Conservation (phyloP, 192 early-diverging fungal species). For the Coemansia sp. region DNA sequence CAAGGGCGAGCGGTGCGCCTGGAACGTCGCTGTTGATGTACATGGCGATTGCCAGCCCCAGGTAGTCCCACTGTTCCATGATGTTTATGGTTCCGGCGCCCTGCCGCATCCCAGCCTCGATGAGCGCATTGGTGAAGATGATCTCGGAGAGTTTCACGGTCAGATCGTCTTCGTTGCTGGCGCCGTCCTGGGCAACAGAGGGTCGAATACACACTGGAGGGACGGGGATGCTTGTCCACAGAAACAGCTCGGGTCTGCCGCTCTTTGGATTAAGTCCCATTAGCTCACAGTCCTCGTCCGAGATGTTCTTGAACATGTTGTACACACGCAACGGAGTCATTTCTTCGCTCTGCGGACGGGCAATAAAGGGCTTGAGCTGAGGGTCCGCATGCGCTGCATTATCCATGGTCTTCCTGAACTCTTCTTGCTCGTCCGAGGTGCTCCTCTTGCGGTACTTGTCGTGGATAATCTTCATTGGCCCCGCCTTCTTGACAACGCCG, state of each 20-base stretch:
- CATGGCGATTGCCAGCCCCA: slow-evolving; percentile 91
- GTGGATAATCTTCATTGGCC: slow-evolving; percentile 91
- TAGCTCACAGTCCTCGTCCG: slow-evolving; percentile 92
- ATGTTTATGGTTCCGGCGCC: slow-evolving; percentile 66
- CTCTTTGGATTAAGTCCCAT: slow-evolving; percentile 83
- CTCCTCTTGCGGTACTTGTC: slow-evolving; percentile 88
- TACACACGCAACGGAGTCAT: slow-evolving; percentile 87
- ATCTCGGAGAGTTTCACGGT: slow-evolving; percentile 95
- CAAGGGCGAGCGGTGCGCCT: slow-evolving; percentile 68
- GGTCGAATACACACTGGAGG: slow-evolving; percentile 96
- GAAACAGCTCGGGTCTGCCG: slow-evolving; percentile 86
- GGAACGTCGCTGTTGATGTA: slow-evolving; percentile 96
- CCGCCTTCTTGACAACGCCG: slow-evolving; percentile 93
- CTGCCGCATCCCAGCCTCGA: slow-evolving; percentile 55
- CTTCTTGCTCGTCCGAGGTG: slow-evolving; percentile 71
- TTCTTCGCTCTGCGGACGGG: slow-evolving; percentile 84
- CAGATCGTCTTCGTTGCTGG: slow-evolving; percentile 95
- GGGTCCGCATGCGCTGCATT: slow-evolving; percentile 71
- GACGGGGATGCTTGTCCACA: slow-evolving; percentile 94
- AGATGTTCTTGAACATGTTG: slow-evolving; percentile 82
- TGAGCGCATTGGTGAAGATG: slow-evolving; percentile 81
- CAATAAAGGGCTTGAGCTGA: slow-evolving; percentile 70
- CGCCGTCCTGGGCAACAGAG: slow-evolving; percentile 89
- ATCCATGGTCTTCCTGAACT: slow-evolving; percentile 74
- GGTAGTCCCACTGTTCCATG: slow-evolving; percentile 96